phyloP scores from a whole-genome alignment of 345 rosid species.

The Zanthoxylum bungeanum region DNA sequence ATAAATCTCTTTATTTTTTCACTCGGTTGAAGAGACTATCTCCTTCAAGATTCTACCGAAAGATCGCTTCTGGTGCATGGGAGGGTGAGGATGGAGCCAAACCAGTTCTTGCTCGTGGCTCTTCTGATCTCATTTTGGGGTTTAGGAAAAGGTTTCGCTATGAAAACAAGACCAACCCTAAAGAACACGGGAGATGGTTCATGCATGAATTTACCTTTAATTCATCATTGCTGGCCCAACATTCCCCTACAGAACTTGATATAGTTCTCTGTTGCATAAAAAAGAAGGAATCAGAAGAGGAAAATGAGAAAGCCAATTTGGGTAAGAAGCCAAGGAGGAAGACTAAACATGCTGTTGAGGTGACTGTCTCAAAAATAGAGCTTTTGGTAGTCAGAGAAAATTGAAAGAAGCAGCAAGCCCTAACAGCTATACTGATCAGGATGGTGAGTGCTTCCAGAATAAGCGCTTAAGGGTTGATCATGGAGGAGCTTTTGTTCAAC shows the following conservation, averaged over 20 bases:
- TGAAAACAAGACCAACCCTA: neutral
- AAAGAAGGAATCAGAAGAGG: neutral
- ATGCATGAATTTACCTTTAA: neutral
- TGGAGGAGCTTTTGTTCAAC: no score
- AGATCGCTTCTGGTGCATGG: neutral
- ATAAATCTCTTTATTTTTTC: neutral
- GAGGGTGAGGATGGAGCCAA: neutral
- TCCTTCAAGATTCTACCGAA: neutral
- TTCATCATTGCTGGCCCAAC: neutral
- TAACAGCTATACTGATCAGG: neutral
- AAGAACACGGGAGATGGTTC: neutral
- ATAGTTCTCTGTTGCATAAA: neutral
- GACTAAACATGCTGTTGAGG: neutral
- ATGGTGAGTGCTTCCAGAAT: neutral
- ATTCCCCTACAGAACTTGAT: neutral
- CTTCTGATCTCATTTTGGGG: neutral
- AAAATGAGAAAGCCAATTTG: neutral
- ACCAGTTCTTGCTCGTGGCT: neutral
- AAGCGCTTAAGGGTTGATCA: neutral
- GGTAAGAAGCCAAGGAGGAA: neutral
- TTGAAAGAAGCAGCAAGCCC: neutral
- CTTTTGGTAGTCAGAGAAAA: neutral
- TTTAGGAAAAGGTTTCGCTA: neutral
- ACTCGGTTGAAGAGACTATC: neutral
- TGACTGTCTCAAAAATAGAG: neutral